phyloP scores from a whole-genome alignment of 495 filamentous ascomycete genomes.

The Aspergillus hancockii region DNA sequence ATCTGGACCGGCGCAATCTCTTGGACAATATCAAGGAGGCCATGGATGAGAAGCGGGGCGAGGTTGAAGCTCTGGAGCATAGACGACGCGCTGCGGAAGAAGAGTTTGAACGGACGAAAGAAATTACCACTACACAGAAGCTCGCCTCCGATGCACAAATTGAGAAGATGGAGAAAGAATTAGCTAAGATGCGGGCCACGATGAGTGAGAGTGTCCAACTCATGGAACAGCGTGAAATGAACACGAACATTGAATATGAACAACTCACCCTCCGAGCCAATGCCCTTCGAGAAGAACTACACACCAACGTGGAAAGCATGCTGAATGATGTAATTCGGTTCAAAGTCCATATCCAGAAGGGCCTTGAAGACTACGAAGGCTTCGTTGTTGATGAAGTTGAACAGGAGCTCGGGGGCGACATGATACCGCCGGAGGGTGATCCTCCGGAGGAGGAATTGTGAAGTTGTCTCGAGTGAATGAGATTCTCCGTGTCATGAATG shows the following conservation, averaged over 20 bases:
- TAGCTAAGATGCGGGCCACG: conserved; percentile 84
- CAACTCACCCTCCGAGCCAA: conserved; percentile 83
- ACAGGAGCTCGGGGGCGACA: conserved; percentile 67
- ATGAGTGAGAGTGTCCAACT: conserved; percentile 87
- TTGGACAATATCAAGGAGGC: conserved; percentile 91
- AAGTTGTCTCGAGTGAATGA: conserved; percentile 7
- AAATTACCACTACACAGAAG: conserved; percentile 84
- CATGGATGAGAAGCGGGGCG: conserved; percentile 87
- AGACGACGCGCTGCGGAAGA: conserved; percentile 80
- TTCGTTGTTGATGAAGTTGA: conserved; percentile 91
- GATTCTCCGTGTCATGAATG: conserved; percentile 16
- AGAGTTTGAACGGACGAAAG: conserved; percentile 91
- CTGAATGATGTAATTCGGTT: conserved; percentile 97
- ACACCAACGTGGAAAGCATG: conserved; percentile 94
- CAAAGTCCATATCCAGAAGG: conserved; percentile 94
- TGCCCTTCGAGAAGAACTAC: conserved; percentile 84
- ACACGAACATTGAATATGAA: conserved; percentile 94
- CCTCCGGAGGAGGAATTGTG: conserved; percentile 30
- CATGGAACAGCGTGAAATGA: conserved; percentile 95
- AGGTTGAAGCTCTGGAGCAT: conserved; percentile 91
- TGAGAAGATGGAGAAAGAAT: conserved; percentile 97
- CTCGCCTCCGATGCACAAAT: conserved; percentile 87
- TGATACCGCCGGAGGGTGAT: conserved; percentile 26
- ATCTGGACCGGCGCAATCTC: conserved; percentile 87
- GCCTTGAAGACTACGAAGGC: conserved; percentile 86